Evolutionary conservation across 768 basidiomycete genomes (phyloP).

Genomic region (Tylopilus felleus): DNA sequence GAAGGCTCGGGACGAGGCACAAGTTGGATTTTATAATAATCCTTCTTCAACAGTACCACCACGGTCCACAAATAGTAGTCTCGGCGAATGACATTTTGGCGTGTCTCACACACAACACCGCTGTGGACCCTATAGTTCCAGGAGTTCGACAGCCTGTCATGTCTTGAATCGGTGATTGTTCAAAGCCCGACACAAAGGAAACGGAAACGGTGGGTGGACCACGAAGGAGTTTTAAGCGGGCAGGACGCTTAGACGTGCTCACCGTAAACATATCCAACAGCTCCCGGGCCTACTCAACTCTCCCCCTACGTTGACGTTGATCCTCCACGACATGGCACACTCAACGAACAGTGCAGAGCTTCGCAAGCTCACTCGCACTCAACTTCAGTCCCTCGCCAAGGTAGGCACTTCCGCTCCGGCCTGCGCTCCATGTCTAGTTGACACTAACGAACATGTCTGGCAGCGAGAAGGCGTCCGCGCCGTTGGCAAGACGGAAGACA

Average conservation of each 20-base stretch:
- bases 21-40: not conserved
- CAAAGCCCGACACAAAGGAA: too few species aligned
- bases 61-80: not conserved
- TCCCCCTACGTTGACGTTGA: not conserved
- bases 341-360: slow-evolving; percentile 18
- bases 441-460: not conserved
- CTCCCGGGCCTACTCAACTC: not conserved
- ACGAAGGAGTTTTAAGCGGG: not conserved
- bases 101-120: not conserved
- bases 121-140: not conserved
- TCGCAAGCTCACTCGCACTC: slow-evolving; percentile 16
- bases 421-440: not conserved
- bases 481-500: slow-evolving; percentile 28
- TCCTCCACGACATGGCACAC: not conserved
- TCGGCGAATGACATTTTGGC: not conserved
- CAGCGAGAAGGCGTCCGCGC: slow-evolving; percentile 29
- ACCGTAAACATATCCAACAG: not conserved
- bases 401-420: not conserved
- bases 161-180: too few species aligned
- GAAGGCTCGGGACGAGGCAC: slow-evolving; percentile 20
- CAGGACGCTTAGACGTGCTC: not conserved
- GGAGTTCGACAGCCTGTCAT: too few species aligned
- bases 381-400: slow-evolving; percentile 29
- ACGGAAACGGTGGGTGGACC: not conserved
- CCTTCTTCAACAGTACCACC: not conserved